Evolutionary conservation across 345 rosid species (phyloP).

Genomic region (Gynandropsis gynandra): DNA sequence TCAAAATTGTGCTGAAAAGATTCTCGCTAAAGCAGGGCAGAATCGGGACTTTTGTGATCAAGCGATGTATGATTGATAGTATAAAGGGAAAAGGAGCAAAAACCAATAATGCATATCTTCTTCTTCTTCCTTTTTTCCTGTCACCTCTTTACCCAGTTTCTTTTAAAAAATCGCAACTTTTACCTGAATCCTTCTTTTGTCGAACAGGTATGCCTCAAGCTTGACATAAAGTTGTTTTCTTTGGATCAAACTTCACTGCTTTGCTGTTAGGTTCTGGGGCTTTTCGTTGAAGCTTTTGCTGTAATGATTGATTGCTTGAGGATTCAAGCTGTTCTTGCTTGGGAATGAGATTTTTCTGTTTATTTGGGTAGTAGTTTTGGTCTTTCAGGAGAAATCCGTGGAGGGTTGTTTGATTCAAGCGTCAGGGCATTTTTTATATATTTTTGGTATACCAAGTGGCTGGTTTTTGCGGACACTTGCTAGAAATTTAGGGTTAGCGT

Average conservation of each 20-base stretch:
- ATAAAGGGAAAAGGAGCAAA: background rate
- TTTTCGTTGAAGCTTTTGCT: constrained; percentile 7
- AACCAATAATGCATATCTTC: background rate
- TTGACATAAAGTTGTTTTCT: too few species aligned
- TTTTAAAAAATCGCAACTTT: too few species aligned
- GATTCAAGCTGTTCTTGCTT: background rate
- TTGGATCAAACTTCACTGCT: background rate
- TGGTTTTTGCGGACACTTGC: too few species aligned
- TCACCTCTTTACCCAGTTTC: too few species aligned
- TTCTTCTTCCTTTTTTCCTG: constrained; percentile 8
- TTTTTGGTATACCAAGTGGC: too few species aligned
- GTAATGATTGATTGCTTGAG: constrained; percentile 9
- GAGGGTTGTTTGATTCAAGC: too few species aligned
- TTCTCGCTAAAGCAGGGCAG: background rate
- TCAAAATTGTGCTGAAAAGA: background rate
- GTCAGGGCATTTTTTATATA: constrained; percentile 20
- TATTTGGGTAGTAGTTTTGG: too few species aligned
- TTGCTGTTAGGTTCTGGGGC: background rate
- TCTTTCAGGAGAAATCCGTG: too few species aligned
- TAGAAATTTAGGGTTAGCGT: constrained; percentile 23
- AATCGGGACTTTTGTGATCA: constrained; percentile 1
- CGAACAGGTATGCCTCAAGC: constrained; percentile 10
- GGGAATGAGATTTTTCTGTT: background rate
- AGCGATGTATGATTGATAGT: constrained; percentile 23
- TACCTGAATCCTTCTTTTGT: background rate